A percentile compares a stretch with the other conserved stretches of the same genome.
Conservation (phyloP, 768 basidiomycete species). For the Mycena albidolilacea region DNA sequence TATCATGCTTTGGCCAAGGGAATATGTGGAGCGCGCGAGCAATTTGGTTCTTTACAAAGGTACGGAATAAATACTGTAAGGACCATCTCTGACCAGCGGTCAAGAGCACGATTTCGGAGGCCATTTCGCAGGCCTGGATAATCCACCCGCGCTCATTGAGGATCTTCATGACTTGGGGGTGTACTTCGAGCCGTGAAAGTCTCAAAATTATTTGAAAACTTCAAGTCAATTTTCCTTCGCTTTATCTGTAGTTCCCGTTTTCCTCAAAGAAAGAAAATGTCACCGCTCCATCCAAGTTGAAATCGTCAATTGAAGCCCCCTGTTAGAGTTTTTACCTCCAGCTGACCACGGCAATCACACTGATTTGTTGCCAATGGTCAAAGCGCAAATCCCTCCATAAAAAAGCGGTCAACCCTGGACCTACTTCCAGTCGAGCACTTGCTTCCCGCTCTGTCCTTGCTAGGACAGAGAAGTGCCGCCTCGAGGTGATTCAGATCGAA, state of each 20-base stretch:
- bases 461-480: conserved; percentile 28
- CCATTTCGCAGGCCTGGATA: conserved; percentile 30
- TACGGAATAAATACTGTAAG: background rate
- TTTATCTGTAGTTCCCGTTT: background rate
- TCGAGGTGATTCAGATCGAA: conserved; percentile 39
- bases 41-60: conserved; percentile 28
- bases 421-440: background rate
- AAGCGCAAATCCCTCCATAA: conserved; percentile 20
- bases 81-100: background rate
- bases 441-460: background rate
- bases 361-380: conserved; percentile 5
- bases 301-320: too few species aligned
- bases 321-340: background rate
- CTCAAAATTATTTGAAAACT: background rate
- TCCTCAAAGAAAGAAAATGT: background rate
- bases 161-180: conserved; percentile 12
- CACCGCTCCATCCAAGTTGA: too few species aligned
- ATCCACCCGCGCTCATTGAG: conserved; percentile 20
- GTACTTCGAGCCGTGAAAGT: conserved; percentile 6
- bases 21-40: conserved; percentile 8
- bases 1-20: conserved; percentile 22
- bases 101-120: conserved; percentile 29
- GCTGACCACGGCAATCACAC: background rate
- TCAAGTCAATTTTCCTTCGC: background rate
- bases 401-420: conserved; percentile 1